These are phyloP conservation scores for Calonectria pteridis DNA, from an alignment of 2,329 filamentous ascomycete species.

Conservation along the genomic window DNA sequence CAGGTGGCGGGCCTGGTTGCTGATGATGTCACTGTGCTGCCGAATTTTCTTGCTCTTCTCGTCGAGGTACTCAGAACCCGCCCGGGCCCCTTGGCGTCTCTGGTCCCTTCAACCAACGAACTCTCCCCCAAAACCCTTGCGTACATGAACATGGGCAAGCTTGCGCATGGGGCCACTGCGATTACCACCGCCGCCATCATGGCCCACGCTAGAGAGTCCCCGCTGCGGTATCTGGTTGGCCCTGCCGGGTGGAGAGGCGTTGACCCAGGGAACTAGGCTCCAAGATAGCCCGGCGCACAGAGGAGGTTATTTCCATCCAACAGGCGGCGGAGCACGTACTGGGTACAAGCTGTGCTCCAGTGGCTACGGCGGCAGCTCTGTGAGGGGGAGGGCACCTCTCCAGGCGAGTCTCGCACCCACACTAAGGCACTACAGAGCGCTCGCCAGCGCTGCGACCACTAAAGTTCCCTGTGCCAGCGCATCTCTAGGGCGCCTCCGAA, in stretches of 20 bases:
- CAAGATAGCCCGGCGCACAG: slow-evolving; percentile 27
- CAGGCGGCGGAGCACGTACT: not conserved
- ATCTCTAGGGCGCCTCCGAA: slow-evolving; percentile 10
- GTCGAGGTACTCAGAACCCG: not conserved
- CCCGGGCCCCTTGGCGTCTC: slow-evolving; percentile 4
- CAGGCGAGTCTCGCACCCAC: slow-evolving; percentile 2
- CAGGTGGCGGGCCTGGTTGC: slow-evolving; percentile 18
- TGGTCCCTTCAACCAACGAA: slow-evolving; percentile 9
- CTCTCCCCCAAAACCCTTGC: slow-evolving; percentile 10
- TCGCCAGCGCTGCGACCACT: slow-evolving; percentile 14
- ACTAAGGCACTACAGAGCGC: slow-evolving; percentile 20
- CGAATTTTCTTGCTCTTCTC: not conserved
- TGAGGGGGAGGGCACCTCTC: slow-evolving; percentile 15
- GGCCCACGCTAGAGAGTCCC: slow-evolving; percentile 18
- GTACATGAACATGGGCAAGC: slow-evolving; percentile 18
- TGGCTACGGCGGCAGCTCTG: slow-evolving; percentile 12
- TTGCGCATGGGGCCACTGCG: slow-evolving; percentile 13
- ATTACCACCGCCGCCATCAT: slow-evolving; percentile 7
- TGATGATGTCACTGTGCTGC: slow-evolving; percentile 20
- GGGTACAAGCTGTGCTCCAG: slow-evolving; percentile 4
- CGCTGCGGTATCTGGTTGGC: slow-evolving; percentile 34
- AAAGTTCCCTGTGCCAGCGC: slow-evolving; percentile 10
- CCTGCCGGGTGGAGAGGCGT: slow-evolving; percentile 8
- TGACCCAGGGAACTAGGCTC: slow-evolving; percentile 16
- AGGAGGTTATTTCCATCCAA: slow-evolving; percentile 23